Conservation (phyloP, 257 asterid species). For the Solanum ossicruentum region DNA sequence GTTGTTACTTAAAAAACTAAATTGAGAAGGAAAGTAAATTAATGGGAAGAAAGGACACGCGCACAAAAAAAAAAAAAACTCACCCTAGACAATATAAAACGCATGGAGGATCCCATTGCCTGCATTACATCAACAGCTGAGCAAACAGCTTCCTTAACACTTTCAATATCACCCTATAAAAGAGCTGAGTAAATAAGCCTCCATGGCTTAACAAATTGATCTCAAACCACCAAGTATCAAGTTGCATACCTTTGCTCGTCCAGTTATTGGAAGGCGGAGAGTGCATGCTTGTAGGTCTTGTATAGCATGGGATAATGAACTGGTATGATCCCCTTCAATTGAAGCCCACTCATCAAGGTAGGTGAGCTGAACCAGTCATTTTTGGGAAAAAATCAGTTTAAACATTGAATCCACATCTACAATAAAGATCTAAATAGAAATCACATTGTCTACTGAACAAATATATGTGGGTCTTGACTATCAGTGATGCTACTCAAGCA, state of each 20-base stretch:
- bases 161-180: slow-evolving; percentile 52
- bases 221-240: slow-evolving; percentile 1
- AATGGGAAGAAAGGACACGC: background rate
- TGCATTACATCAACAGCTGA: slow-evolving; percentile 75
- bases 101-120: slow-evolving; percentile 62
- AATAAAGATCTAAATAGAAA: background rate
- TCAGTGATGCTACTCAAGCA: background rate
- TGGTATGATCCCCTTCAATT: slow-evolving; percentile 50
- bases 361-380: slow-evolving; percentile 31
- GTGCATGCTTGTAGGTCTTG: slow-evolving; percentile 63
- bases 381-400: background rate
- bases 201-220: background rate
- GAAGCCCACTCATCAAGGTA: slow-evolving; percentile 66
- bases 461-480: background rate
- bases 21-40: background rate
- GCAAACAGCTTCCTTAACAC: slow-evolving; percentile 51
- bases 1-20: background rate
- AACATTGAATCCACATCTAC: background rate
- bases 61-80: background rate
- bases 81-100: slow-evolving; percentile 45
- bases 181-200: background rate
- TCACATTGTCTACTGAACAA: background rate
- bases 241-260: slow-evolving; percentile 60
- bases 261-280: slow-evolving; percentile 64
- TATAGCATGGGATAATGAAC: slow-evolving; percentile 39